Evolutionary conservation across 805 yeast species (phyloP), one percentile per base, ranked within the genome.

Genomic region (Dipodascus geniculatus): DNA sequence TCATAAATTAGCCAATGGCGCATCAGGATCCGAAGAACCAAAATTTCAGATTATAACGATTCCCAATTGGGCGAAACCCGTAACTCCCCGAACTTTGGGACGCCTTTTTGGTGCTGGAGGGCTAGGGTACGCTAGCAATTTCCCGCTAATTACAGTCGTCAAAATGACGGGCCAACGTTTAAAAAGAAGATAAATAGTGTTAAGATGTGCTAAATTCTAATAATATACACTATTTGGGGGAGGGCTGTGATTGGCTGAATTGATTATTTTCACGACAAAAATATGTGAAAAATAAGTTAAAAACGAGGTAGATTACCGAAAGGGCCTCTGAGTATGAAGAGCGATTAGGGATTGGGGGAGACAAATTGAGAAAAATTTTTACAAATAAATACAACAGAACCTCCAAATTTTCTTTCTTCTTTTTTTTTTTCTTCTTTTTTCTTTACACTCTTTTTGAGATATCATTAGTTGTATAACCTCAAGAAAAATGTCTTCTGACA

Each of bases 401-500:
- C 17, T 17, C 44, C 44, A 6, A 14, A 6, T 38, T 38, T 38
- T 38, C 19, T 16, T 38, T n/a, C 14, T 38, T n/a, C 14, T 38
- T n/a, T 38, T 17, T 38, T 38, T 38, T 17, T 38, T 38, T 38
- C 44, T 38, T 38, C 44, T 38, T 38, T 28, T 28, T 17, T 38
- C 44, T 38, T 38, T 17, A 38, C 44, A 38, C 44, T 38, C 44
- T 38, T 38, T 38, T 38, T 38, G 44, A 38, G 44, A 38, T 38
- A 6, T 38, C 44, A 38, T 38, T 11, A 8, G 8, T 3, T 17
- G 14, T 38, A 14, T 38, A 38, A 38, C 17, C 44, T 38, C 44
- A 38, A 38, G 44, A 38, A 38, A 38, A 38, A 38, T 38, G 44
- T 38, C 44, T 38, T 38, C 44, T 17, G 44, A 38, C 11, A 38